These are phyloP conservation scores for Sclerotiophoma versabilis DNA, from an alignment of 2,329 filamentous ascomycete genomes.

Conservation along the genomic window DNA sequence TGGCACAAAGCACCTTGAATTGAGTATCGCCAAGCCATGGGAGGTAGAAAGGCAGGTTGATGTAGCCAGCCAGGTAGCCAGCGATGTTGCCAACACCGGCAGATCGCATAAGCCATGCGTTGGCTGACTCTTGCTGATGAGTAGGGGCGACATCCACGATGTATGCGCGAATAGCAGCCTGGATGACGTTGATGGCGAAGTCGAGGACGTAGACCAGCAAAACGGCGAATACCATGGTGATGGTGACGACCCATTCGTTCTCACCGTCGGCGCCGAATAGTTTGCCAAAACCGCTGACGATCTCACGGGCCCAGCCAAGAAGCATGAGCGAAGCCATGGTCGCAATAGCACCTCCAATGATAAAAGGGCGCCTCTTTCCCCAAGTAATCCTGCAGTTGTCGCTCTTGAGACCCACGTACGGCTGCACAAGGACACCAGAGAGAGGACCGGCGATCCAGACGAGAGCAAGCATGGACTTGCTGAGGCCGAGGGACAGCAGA, in stretches of 20 bases:
- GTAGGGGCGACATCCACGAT: slow-evolving; percentile 92
- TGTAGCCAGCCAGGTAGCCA: slow-evolving; percentile 86
- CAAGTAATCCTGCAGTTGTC: slow-evolving; percentile 58
- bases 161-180: slow-evolving; percentile 89
- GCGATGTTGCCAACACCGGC: slow-evolving; percentile 89
- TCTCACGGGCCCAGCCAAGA: slow-evolving; percentile 59
- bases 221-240: slow-evolving; percentile 80
- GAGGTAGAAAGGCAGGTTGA: slow-evolving; percentile 75
- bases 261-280: slow-evolving; percentile 75
- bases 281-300: slow-evolving; percentile 69
- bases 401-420: slow-evolving; percentile 62
- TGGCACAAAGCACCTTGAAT: slow-evolving; percentile 89
- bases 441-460: slow-evolving; percentile 65
- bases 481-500: slow-evolving; percentile 60
- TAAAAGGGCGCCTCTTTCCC: slow-evolving; percentile 62
- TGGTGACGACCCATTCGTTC: slow-evolving; percentile 68
- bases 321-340: slow-evolving; percentile 59
- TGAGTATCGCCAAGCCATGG: slow-evolving; percentile 86
- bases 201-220: slow-evolving; percentile 89
- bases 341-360: slow-evolving; percentile 57
- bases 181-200: slow-evolving; percentile 94
- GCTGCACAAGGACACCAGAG: slow-evolving; percentile 61
- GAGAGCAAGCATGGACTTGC: slow-evolving; percentile 59
- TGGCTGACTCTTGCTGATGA: slow-evolving; percentile 92
- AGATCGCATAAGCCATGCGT: slow-evolving; percentile 90